A percentile compares a stretch with the other conserved stretches of the same genome.
Conservation (phyloP, 176 grass and related monocot genomes). For the Oryza rufipogon region DNA sequence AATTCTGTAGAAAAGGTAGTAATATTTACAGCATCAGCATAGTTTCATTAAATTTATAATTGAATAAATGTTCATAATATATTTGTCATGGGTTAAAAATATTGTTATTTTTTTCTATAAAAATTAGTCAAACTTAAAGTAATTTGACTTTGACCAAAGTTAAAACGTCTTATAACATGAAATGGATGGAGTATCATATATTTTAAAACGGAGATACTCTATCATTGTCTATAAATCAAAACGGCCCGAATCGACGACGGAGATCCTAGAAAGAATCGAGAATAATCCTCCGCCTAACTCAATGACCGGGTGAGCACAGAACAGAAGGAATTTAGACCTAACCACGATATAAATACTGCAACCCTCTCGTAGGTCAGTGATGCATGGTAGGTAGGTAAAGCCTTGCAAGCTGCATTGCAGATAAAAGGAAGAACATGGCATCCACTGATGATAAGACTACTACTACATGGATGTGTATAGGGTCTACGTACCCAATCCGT, state of each 20-base stretch:
- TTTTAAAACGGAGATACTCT: too few relatives aligned
- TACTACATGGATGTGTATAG: background rate
- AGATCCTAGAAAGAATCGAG: background rate
- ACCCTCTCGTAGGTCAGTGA: background rate
- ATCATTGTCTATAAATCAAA: background rate
- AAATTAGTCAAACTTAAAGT: too few relatives aligned
- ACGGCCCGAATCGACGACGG: background rate
- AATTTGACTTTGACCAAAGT: too few relatives aligned
- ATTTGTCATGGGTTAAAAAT: too few relatives aligned
- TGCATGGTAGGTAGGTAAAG: constrained; percentile 10
- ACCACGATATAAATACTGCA: background rate
- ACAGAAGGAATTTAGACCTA: background rate
- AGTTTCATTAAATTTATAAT: too few relatives aligned
- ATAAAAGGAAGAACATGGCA: constrained; percentile 20
- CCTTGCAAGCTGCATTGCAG: background rate
- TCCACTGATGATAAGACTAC: background rate
- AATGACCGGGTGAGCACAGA: background rate
- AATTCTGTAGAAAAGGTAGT: too few relatives aligned
- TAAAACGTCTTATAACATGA: too few relatives aligned
- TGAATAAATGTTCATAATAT: too few relatives aligned
- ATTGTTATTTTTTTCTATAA: too few relatives aligned
- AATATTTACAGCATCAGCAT: too few relatives aligned
- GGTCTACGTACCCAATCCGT: background rate
- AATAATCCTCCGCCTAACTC: background rate
- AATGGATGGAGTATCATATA: too few relatives aligned